These are phyloP conservation scores for Erysimum cheiri DNA, from an alignment of 441 rosid genomes.

Conservation along the genomic window DNA sequence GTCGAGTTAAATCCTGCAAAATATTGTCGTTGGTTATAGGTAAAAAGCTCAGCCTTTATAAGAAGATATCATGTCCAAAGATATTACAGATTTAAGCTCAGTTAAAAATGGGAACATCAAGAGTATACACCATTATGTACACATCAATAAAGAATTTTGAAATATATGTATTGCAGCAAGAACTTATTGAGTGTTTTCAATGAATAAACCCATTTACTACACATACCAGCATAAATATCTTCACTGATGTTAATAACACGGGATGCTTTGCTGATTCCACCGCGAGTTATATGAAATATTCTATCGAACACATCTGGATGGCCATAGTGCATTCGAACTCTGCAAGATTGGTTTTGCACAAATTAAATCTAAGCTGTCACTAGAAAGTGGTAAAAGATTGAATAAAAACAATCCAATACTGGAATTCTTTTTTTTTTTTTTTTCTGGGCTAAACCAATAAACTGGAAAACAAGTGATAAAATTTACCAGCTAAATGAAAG, in stretches of 20 bases:
- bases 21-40: constrained; percentile 35
- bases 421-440: too few species aligned
- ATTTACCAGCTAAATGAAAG: not conserved
- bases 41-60: constrained; percentile 3
- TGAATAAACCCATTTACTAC: constrained; percentile 18
- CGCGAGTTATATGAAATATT: constrained; percentile 91
- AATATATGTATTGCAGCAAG: constrained; percentile 14
- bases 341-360: constrained; percentile 50
- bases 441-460: too few species aligned
- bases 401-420: constrained; percentile 7
- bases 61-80: constrained; percentile 16
- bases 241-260: constrained; percentile 97
- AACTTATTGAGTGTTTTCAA: not conserved
- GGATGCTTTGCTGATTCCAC: constrained; percentile 98
- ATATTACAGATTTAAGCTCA: constrained; percentile 4
- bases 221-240: constrained; percentile 92
- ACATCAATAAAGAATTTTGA: not conserved
- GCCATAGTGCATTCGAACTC: constrained; percentile 99
- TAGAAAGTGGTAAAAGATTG: constrained; percentile 11
- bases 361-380: constrained; percentile 26
- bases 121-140: constrained; percentile 12
- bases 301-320: constrained; percentile 99
- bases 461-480: not conserved
- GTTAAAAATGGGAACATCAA: constrained; percentile 5
- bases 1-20: constrained; percentile 94